Evolutionary conservation across 345 rosid genomes (phyloP), one percentile per base, ranked within the genome.

Genomic region (Eucalyptus marginata): DNA sequence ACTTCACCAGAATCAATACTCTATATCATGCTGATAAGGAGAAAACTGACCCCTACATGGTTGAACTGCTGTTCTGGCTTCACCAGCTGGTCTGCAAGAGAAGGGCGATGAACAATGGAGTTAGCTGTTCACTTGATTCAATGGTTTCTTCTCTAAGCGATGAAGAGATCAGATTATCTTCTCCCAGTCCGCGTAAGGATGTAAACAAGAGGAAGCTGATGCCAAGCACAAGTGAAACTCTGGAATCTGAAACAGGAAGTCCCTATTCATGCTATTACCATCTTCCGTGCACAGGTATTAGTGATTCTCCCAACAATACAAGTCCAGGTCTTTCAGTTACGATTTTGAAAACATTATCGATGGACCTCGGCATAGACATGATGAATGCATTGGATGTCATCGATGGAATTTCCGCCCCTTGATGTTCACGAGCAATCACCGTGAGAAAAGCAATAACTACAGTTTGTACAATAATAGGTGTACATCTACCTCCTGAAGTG

Each of bases 11-110:
- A 90, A 97, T 98, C 4, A 98, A 98, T 88, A 97, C 99, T 5
- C 95, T 98, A 81, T 96, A 98, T 93, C 99, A 98, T 88, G 99
- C 99, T 5, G 97, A 97, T 87, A 97, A 95, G 94, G 97, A 96
- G 90, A 98, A 95, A 94, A 97, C 98, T 0, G 99, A 97, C 89
- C 84, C 84, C 36, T 95, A 93, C 90, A 94, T 98, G 90, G 94
- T 97, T 59, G 99, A 97, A 76, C 90, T 95, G 85, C 96, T 97
- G 88, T 97, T 96, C 50, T 95, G 97, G 99, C 99, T 98, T 56
- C 99, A 98, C 90, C 96, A 95, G 88, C 98, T 98, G 36, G 94
- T 97, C 71, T 91, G 92, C 88, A 98, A 95, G 93, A 95, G 91
- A 31, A 94, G 97, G 94, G 95, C 96, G 94, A 91, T 93, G 89